Evolutionary conservation across 2,329 filamentous ascomycete species (phyloP).

Genomic region (Pestalotiopsis sp.): DNA sequence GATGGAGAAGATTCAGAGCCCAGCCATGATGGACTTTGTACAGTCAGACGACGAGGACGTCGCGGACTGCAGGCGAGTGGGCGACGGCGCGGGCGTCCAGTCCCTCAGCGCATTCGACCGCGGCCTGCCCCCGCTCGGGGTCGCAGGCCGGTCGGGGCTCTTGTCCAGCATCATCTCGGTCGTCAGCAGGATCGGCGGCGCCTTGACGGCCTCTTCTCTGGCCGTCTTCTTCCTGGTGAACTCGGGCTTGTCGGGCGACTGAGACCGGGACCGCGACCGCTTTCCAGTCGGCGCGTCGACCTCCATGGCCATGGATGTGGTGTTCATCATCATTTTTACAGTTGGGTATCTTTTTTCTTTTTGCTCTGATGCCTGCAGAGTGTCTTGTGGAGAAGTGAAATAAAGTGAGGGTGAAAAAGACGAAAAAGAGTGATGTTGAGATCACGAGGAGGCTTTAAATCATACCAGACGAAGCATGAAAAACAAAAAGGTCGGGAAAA

Average conservation of each 20-base stretch:
- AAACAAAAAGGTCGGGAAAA: not conserved
- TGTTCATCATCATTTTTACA: not conserved
- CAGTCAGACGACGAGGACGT: not conserved
- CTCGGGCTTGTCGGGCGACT: constrained; percentile 7
- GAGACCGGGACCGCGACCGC: not conserved
- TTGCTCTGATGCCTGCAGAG: constrained; percentile 6
- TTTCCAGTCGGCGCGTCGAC: constrained; percentile 8
- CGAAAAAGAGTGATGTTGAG: constrained; percentile 6
- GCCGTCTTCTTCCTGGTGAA: constrained; percentile 10
- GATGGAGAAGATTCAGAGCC: constrained; percentile 3
- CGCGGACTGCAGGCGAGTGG: not conserved
- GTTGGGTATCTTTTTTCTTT: not conserved
- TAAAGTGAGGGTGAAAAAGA: not conserved
- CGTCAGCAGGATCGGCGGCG: constrained; percentile 5
- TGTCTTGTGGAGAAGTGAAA: not conserved
- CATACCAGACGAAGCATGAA: not conserved
- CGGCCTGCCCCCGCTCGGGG: constrained; percentile 7
- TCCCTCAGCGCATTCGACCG: constrained; percentile 5
- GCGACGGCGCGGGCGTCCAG: constrained; percentile 2
- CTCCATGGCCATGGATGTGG: constrained; percentile 2
- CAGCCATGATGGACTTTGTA: constrained; percentile 6
- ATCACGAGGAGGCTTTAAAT: not conserved
- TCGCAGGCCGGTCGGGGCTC: constrained; percentile 6
- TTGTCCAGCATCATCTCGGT: constrained; percentile 10
- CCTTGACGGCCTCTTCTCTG: constrained; percentile 7